phyloP scores from a whole-genome alignment of 768 basidiomycete species.

The Crepidotus variabilis region DNA sequence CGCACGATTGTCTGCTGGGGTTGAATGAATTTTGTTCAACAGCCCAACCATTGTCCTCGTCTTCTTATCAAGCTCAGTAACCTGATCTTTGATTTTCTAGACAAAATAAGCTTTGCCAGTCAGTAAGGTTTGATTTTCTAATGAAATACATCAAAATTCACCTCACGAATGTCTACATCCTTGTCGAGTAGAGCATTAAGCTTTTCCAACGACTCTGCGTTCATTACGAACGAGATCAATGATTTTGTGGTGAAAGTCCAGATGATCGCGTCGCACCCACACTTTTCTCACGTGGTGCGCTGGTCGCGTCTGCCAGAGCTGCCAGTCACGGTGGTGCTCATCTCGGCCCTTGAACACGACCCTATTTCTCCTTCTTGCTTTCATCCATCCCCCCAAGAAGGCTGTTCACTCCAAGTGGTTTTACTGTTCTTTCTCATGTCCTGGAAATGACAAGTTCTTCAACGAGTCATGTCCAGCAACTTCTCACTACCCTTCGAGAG shows the following conservation, averaged over 20 bases:
- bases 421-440: neutral
- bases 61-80: constrained; percentile 72
- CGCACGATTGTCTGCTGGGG: constrained; percentile 56
- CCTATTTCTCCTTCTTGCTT: no score
- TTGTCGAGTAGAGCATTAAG: constrained; percentile 59
- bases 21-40: constrained; percentile 79
- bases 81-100: constrained; percentile 80
- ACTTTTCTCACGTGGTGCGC: no score
- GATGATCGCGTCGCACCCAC: no score
- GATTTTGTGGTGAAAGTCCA: neutral
- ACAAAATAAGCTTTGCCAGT: constrained; percentile 3
- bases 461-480: constrained; percentile 34
- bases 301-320: no score
- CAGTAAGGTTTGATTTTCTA: neutral
- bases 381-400: no score
- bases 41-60: constrained; percentile 68
- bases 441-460: constrained; percentile 4
- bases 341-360: no score
- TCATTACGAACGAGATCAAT: constrained; percentile 36
- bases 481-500: constrained; percentile 57
- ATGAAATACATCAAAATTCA: constrained; percentile 23
- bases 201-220: constrained; percentile 46
- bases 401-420: no score
- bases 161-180: constrained; percentile 66
- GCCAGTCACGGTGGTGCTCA: no score